Evolutionary conservation across 768 basidiomycete genomes (phyloP).

Genomic region (Sistotremastrum suecicum): DNA sequence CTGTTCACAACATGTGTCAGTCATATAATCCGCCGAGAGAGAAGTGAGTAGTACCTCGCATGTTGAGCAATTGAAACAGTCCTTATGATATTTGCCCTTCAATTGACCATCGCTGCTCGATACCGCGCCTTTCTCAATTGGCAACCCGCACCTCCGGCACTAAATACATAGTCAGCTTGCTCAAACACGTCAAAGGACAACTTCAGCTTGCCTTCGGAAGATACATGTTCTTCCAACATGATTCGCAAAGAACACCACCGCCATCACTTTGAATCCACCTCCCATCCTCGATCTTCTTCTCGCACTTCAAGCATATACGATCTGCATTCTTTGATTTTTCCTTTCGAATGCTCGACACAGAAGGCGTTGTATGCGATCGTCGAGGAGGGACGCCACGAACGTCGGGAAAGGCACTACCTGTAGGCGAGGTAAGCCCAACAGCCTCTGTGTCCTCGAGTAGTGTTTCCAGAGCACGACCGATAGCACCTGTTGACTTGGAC

Average conservation of each 20-base stretch:
- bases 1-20: constrained; percentile 20
- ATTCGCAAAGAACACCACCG: constrained; percentile 71
- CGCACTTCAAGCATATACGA: constrained; percentile 50
- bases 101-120: constrained; percentile 87
- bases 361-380: constrained; percentile 3
- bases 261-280: constrained; percentile 70
- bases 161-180: constrained; percentile 16
- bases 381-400: constrained; percentile 2
- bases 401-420: constrained; percentile 22
- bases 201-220: constrained; percentile 59
- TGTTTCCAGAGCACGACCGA: constrained; percentile 37
- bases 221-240: constrained; percentile 95
- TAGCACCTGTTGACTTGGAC: constrained; percentile 23
- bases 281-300: constrained; percentile 57
- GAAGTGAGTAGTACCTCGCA: constrained; percentile 46
- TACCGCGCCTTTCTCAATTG: constrained; percentile 86
- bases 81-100: constrained; percentile 88
- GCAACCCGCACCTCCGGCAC: constrained; percentile 78
- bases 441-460: constrained; percentile 26
- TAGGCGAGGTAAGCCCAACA: constrained; percentile 14
- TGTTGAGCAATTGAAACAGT: constrained; percentile 78
- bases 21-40: constrained; percentile 2
- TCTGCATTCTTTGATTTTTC: no score
- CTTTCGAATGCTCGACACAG: neutral
- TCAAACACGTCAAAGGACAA: constrained; percentile 1